These are phyloP conservation scores for Daldinia vernicosa DNA, from an alignment of 495 filamentous ascomycete species.

Conservation along the genomic window DNA sequence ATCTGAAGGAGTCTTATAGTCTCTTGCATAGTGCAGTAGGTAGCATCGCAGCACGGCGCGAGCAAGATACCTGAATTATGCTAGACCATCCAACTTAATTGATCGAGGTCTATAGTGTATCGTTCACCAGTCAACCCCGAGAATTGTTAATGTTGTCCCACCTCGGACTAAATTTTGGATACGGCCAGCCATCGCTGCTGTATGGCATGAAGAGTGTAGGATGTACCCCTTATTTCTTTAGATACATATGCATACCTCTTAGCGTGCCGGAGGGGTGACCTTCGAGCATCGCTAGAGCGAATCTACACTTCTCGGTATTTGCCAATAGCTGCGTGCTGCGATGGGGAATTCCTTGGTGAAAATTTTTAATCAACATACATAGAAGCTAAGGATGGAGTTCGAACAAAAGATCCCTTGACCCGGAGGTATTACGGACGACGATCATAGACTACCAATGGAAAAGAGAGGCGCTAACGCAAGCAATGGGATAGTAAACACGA, in stretches of 20 bases:
- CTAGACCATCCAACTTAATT: constrained; percentile 17
- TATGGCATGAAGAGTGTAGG: constrained; percentile 27
- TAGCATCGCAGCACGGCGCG: constrained; percentile 28
- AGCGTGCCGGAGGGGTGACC: constrained; percentile 5
- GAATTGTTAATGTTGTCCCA: constrained; percentile 11
- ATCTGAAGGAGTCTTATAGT: constrained; percentile 16
- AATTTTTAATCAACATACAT: background rate
- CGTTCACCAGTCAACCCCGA: constrained; percentile 5
- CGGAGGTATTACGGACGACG: constrained; percentile 19
- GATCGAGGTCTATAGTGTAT: background rate
- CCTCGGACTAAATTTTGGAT: constrained; percentile 13
- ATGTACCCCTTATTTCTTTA: constrained; percentile 23
- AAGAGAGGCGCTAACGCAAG: constrained; percentile 38
- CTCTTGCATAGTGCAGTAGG: constrained; percentile 23
- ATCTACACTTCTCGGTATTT: constrained; percentile 8
- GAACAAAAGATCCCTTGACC: constrained; percentile 22
- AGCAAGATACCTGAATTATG: constrained; percentile 23
- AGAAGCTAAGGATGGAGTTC: constrained; percentile 4
- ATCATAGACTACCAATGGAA: constrained; percentile 31
- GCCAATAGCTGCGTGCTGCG: background rate
- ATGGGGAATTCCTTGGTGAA: constrained; percentile 11
- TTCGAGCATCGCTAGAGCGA: background rate
- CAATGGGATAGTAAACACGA: constrained; percentile 34
- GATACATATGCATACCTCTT: constrained; percentile 9
- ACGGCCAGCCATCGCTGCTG: constrained; percentile 26